Evolutionary conservation across 2,329 filamentous ascomycete species (phyloP), one percentile per base, ranked within the genome.

Genomic region (Aspergillus vadensis): DNA sequence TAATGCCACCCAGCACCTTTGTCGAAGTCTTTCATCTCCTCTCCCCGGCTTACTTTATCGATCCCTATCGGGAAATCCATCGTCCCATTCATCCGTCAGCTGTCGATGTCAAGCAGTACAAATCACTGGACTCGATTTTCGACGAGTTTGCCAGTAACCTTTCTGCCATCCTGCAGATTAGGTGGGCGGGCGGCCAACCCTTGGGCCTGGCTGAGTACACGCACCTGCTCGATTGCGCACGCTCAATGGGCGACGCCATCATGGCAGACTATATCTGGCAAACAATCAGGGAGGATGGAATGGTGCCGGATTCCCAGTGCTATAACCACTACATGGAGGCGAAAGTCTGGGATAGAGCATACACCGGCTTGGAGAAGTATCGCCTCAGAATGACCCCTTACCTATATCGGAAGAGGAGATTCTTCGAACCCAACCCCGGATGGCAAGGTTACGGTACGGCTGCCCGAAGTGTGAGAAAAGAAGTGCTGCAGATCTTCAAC

Each of bases 11-110:
- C 1, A 77, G 82, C 1, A 82, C 82, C 0, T 87, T 92, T 68
- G 85, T 86, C 1, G 86, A 89, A 63, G 82, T 90, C 9, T 72
- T 93, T 30, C 81, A 82, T 36, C 79, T 82, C 5, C 74, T 92
- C 8, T 86, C 90, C 59, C 88, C 89, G 0, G 68, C 74, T 23
- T 73, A 82, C 64, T 82, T 84, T 61, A 65, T 85, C 43, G 72
- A 76, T 23, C 76, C 77, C 1, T 78, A 80, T 65, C 76, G 83
- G 4, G 69, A 74, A 21, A 74, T 86, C 17, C 78, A 83, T 55
- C 70, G 75, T 19, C 73, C 82, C 12, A 70, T 85, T 19, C 87
- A 88, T 69, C 71, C 80, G 3, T 75, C 76, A 10, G 70, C 81
- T 38, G 76, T 79, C 15, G 62, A 81, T 17, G 14, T 81, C 72